Conservation (phyloP, 441 rosid species). For the Oxalis stricta region DNA sequence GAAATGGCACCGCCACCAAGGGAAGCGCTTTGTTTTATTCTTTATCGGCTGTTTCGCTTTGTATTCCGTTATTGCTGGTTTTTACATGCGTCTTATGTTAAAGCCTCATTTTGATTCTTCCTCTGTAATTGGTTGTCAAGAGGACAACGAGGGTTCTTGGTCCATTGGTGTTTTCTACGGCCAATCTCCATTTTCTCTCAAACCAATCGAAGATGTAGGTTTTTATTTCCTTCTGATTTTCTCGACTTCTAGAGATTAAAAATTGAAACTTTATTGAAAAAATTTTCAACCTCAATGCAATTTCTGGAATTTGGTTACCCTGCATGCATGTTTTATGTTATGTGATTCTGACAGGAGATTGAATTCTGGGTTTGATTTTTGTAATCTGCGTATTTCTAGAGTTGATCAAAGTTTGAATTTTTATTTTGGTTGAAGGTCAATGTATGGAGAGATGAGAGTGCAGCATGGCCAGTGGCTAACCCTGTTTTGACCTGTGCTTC, state of each 20-base stretch:
- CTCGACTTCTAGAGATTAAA: no score
- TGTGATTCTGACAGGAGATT: no score
- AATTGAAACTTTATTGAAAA: no score
- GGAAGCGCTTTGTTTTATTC: constrained; percentile 22
- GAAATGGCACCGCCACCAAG: constrained; percentile 2
- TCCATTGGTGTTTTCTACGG: constrained; percentile 85
- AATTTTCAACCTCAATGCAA: neutral
- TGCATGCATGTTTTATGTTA: neutral
- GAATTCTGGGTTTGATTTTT: neutral
- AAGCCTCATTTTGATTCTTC: constrained; percentile 19
- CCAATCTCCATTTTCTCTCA: constrained; percentile 72
- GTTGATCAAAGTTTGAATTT: neutral
- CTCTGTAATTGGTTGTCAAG: constrained; percentile 63
- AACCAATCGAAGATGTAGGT: constrained; percentile 81
- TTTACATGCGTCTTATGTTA: constrained; percentile 47
- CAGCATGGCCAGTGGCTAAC: constrained; percentile 92
- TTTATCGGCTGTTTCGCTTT: constrained; percentile 37
- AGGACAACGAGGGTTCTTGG: constrained; percentile 92
- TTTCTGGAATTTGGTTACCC: neutral
- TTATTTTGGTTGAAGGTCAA: constrained; percentile 27
- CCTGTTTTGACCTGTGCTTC: constrained; percentile 88
- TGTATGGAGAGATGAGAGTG: constrained; percentile 56
- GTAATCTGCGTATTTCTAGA: neutral
- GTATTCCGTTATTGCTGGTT: constrained; percentile 45
- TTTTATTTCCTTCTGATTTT: neutral